phyloP scores from a whole-genome alignment of 345 rosid genomes.

The Heritiera fomes region DNA sequence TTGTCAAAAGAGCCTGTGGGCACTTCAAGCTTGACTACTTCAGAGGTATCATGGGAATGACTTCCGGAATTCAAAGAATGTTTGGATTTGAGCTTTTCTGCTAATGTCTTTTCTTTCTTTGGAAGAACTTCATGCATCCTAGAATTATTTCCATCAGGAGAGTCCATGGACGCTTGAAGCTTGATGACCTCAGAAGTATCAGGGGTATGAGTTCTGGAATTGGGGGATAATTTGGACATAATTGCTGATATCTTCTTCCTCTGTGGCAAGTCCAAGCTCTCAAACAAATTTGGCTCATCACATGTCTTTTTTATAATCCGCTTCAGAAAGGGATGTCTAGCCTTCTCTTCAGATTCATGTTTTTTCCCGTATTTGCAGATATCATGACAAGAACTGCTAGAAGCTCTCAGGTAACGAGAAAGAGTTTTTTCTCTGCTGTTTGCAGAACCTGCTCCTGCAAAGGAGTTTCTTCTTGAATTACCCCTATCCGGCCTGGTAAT shows the following conservation, averaged over 20 bases:
- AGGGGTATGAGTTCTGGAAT: constrained; percentile 14
- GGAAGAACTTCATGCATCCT: constrained; percentile 4
- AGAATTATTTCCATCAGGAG: constrained; percentile 3
- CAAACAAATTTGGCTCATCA: constrained; percentile 32
- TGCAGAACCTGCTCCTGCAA: constrained; percentile 38
- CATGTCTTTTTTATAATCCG: constrained; percentile 39
- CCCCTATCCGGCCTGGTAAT: constrained; percentile 31
- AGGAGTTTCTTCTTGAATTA: constrained; percentile 45
- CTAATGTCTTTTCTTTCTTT: constrained; percentile 32
- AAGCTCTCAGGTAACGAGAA: constrained; percentile 69
- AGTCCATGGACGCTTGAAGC: constrained; percentile 23
- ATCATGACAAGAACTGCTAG: constrained; percentile 85
- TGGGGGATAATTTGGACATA: constrained; percentile 28
- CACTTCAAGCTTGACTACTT: constrained; percentile 30
- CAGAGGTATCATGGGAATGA: constrained; percentile 23
- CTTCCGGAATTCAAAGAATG: constrained; percentile 24
- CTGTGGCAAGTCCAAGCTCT: constrained; percentile 34
- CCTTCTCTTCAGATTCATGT: constrained; percentile 48
- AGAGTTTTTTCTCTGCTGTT: constrained; percentile 40
- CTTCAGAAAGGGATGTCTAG: constrained; percentile 40
- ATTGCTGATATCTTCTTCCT: constrained; percentile 32
- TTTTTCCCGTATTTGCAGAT: constrained; percentile 69
- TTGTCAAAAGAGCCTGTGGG: constrained; percentile 18
- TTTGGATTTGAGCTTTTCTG: constrained; percentile 26
- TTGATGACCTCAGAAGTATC: constrained; percentile 30